These are phyloP conservation scores for Proliferodiscus dingleyae DNA, from an alignment of 2,329 filamentous ascomycete species.

Conservation along the genomic window DNA sequence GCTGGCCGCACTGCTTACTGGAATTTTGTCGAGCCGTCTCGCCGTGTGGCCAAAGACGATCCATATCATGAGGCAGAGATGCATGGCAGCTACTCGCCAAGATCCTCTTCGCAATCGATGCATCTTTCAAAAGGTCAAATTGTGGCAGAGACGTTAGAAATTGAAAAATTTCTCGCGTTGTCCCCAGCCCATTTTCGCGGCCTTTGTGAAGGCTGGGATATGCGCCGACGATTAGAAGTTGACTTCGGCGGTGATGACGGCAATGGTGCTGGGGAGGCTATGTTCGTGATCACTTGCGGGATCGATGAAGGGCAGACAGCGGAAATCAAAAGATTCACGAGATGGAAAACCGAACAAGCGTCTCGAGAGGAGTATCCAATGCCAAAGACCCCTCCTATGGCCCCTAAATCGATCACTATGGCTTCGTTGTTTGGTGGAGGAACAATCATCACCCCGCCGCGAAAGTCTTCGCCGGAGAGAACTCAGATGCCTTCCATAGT, in stretches of 20 bases:
- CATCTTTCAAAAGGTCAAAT: conserved; percentile 66
- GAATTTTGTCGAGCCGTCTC: conserved; percentile 73
- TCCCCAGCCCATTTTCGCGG: conserved; percentile 75
- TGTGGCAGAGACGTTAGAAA: conserved; percentile 71
- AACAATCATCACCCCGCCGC: conserved; percentile 21
- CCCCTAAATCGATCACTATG: conserved; percentile 19
- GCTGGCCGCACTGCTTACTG: conserved; percentile 75
- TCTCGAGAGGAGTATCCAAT: conserved; percentile 28
- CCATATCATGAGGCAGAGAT: conserved; percentile 64
- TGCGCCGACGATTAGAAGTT: conserved; percentile 78
- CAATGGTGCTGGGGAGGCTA: conserved; percentile 68
- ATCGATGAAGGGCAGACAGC: conserved; percentile 31
- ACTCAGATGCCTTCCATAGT: conserved; percentile 23
- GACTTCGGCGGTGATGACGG: conserved; percentile 83
- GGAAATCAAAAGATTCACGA: conserved; percentile 52
- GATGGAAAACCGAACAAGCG: conserved; percentile 38
- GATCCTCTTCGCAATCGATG: conserved; percentile 71
- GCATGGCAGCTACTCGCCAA: conserved; percentile 73
- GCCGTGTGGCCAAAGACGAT: conserved; percentile 66
- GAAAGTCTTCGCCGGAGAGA: conserved; percentile 18
- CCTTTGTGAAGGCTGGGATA: conserved; percentile 83
- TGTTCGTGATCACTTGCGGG: conserved; percentile 72
- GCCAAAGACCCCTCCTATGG: conserved; percentile 28
- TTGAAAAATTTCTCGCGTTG: conserved; percentile 68
- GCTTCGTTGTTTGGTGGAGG: conserved; percentile 31